Base-by-base conservation (phyloP, 805 yeast genomes). In the Starmerella stellata region DNA sequence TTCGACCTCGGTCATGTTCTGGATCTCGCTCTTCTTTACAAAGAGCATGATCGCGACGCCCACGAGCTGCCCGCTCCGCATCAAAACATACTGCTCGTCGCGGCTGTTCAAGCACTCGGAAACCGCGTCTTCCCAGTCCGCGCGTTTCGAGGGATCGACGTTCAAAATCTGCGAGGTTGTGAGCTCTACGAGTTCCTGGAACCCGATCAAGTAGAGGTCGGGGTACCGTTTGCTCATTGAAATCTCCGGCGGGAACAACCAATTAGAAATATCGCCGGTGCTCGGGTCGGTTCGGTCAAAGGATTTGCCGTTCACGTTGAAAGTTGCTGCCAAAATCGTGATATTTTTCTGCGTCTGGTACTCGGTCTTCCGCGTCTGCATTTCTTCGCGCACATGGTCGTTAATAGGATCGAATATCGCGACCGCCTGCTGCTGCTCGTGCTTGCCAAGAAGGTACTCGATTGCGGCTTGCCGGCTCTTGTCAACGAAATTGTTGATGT, bases 401-500 rank as follows among this genome's bases (percentile, higher is more conserved):
- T 73, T 74, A 21, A 82, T 72, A 2, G 96, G 98, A 53, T 90
- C 96, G 52, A 73, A 81, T 20, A 90, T 69, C 34, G 65, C 60
- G 2, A 90, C 95, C 0, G 76, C 69, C 17, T 46, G 38, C 44
- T 83, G 87, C 33, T 74, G 72, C 14, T 78, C 76, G 35, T 77
- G 68, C 44, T 82, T 70, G 1, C 99, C 99, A 25, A 90, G 65
- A 32, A 87, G 59, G 4, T 79, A 65, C 55, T 87, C 98, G 44
- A 85, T 85, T 2, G 83, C 78, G n/a, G 73, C 70, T 54, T 90
- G 99, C 44, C 83, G 79, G 32, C 74, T 75, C 50, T 79, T 79
- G 59, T 90, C 99, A 51, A 82, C 85, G 59, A 90, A 90, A 46
- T 92, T 87, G 60, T 90, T 90, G 55, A 90, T 87, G 56, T 90